Conservation (phyloP, 2,329 filamentous ascomycete genomes). For the Pezizomycotina sp. region DNA sequence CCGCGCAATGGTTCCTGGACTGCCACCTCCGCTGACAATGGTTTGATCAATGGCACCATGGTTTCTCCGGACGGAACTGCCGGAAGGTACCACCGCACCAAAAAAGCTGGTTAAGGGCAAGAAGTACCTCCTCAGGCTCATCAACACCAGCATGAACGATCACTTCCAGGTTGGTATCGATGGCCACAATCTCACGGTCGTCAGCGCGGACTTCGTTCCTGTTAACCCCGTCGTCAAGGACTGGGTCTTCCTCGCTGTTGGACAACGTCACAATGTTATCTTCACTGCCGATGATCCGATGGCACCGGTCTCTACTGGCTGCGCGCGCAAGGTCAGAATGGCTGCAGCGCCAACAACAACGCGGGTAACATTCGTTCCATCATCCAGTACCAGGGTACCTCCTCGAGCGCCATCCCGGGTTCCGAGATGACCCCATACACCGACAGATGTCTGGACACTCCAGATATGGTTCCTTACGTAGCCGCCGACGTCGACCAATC, state of each 20-base stretch:
- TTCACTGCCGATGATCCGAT: conserved; percentile 28
- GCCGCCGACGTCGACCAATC: too few species aligned
- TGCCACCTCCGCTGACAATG: conserved; percentile 21
- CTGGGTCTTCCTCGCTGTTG: conserved; percentile 28
- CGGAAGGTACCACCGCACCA: conserved; percentile 6
- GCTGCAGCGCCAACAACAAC: too few species aligned
- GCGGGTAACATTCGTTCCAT: too few species aligned
- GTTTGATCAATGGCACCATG: conserved; percentile 27
- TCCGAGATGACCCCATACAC: too few species aligned
- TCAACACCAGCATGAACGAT: conserved; percentile 34
- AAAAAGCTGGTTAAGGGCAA: conserved; percentile 28
- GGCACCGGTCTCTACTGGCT: conserved; percentile 12
- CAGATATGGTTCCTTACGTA: too few species aligned
- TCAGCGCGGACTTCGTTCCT: conserved; percentile 43
- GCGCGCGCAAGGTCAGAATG: too few species aligned
- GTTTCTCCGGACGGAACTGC: conserved; percentile 19
- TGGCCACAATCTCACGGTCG: conserved; percentile 42
- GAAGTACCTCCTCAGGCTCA: conserved; percentile 32
- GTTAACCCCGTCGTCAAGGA: conserved; percentile 40
- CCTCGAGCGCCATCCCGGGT: too few species aligned
- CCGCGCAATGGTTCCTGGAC: conserved; percentile 19
- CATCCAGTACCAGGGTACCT: too few species aligned
- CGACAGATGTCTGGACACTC: too few species aligned
- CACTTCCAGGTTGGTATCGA: conserved; percentile 35
- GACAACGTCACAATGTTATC: conserved; percentile 32